Evolutionary conservation across 495 filamentous ascomycete genomes (phyloP).

Genomic region (Trichoderma parareesei): DNA sequence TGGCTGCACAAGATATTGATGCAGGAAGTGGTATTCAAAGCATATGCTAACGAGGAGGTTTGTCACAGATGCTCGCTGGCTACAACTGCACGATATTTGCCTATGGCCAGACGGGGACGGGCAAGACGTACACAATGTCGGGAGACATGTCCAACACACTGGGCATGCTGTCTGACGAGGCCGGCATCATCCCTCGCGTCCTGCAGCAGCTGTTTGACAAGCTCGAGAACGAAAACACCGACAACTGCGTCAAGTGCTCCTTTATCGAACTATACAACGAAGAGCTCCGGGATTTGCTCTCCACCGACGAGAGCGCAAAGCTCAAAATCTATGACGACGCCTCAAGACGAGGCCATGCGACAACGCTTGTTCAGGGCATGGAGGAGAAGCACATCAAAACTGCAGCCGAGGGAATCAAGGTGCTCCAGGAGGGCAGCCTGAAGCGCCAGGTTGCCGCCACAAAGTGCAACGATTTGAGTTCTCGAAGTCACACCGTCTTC

Average conservation of each 20-base stretch:
- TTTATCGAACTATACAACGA: slow-evolving; percentile 99
- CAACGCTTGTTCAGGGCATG: slow-evolving; percentile 92
- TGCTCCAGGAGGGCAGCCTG: slow-evolving; percentile 83
- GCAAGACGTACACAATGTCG: slow-evolving; percentile 99
- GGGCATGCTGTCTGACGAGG: slow-evolving; percentile 78
- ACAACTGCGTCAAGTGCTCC: slow-evolving; percentile 91
- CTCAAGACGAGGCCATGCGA: slow-evolving; percentile 65
- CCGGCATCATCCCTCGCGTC: slow-evolving; percentile 88
- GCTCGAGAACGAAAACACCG: slow-evolving; percentile 66
- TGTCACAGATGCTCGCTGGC: slow-evolving; percentile 74
- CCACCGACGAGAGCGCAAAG: slow-evolving; percentile 70
- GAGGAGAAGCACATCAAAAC: slow-evolving; percentile 87
- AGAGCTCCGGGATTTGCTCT: slow-evolving; percentile 82
- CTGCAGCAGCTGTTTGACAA: slow-evolving; percentile 79
- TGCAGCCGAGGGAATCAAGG: slow-evolving; percentile 73
- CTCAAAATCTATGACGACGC: slow-evolving; percentile 94
- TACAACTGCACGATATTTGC: slow-evolving; percentile 99
- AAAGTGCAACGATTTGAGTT: slow-evolving; percentile 96
- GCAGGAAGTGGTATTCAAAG: not conserved
- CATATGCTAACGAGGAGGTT: slow-evolving; percentile 14
- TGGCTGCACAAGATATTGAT: not conserved
- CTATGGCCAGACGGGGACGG: slow-evolving; percentile 95
- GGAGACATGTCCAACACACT: slow-evolving; percentile 87
- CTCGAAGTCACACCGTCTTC: slow-evolving; percentile 92
- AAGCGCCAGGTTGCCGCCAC: slow-evolving; percentile 95